These are phyloP conservation scores for Aspergillus nomiae DNA, from an alignment of 2,329 filamentous ascomycete genomes.

Conservation along the genomic window DNA sequence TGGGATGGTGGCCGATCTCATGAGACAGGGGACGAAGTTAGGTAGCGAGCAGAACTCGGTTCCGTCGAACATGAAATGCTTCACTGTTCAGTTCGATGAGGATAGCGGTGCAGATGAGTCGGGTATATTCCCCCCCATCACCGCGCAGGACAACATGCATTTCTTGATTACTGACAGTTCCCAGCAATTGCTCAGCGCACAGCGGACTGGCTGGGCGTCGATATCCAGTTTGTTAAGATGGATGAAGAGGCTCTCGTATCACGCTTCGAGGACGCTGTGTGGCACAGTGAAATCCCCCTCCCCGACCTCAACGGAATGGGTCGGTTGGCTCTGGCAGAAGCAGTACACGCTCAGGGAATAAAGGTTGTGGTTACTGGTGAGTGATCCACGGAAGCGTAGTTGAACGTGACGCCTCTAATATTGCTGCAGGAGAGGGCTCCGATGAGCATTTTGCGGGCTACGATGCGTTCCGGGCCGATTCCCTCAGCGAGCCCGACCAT, in stretches of 20 bases:
- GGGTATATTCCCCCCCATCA: conserved; percentile 21
- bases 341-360: not conserved
- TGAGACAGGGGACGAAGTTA: conserved; percentile 47
- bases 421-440: no score
- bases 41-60: conserved; percentile 39
- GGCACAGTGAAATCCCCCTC: not conserved
- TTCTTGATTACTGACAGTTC: no score
- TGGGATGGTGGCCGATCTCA: conserved; percentile 57
- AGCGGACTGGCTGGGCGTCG: not conserved
- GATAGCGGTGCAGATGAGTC: conserved; percentile 55
- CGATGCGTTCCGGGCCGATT: no score
- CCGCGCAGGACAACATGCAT: no score
- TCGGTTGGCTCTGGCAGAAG: not conserved
- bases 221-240: not conserved
- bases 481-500: no score
- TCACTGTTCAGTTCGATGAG: conserved; percentile 56
- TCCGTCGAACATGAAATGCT: conserved; percentile 46
- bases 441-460: no score
- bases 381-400: not conserved
- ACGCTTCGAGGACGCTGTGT: not conserved
- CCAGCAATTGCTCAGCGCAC: not conserved
- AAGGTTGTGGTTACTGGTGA: not conserved
- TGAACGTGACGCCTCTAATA: no score
- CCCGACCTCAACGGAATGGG: not conserved
- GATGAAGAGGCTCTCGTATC: not conserved